Base-by-base conservation (phyloP, 1,139 yeast species). In the Yamadazyma pseudoaaseri region DNA sequence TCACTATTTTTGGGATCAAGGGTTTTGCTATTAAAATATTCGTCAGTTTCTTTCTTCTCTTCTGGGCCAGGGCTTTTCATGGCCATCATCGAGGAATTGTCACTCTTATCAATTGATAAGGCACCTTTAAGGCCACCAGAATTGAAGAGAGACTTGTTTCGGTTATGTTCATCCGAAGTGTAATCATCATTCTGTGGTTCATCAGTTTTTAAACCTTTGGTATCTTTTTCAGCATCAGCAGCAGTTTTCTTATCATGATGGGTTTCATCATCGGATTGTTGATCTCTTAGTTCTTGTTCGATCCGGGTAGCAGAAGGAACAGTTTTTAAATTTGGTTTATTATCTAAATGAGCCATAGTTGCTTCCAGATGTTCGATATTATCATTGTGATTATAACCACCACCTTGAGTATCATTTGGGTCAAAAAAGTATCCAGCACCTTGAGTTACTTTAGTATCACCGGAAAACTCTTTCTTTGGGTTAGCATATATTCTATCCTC, bases 361-460 rank as follows among this genome's bases (percentile, higher is more conserved):
- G 65, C 65, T 34, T 58, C 65, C 5, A 42, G 30, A 26, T 39
- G 36, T 6, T 11, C 13, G 12, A 8, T 11, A 6, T 10, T 12
- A 22, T 22, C 12, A 8, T 22, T 11, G 12, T 9, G 25, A 12
- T 6, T 9, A 37, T 57, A 56, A 27, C 48, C 38, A 11, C 65
- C 63, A 15, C 64, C 66, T 35, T 60, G 65, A 23, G 69, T 60
- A 41, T 62, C 69, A 41, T 45, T 55, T 7, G 71, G 70, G 36
- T 63, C 60, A 38, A 52, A 65, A 39, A 51, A 65, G 30, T 47
- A 47, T 3, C 72, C 71, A 5, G 52, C 41, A 14, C 70, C 72
- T 26, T 49, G 39, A 8, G 39, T 44, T 11, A 51, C 48, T 25
- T 39, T 38, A 14, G 70, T 64, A 20, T 57, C 64, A 34, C 60